phyloP scores from a whole-genome alignment of 2,329 filamentous ascomycete genomes.

The Plectosphaerella plurivora region DNA sequence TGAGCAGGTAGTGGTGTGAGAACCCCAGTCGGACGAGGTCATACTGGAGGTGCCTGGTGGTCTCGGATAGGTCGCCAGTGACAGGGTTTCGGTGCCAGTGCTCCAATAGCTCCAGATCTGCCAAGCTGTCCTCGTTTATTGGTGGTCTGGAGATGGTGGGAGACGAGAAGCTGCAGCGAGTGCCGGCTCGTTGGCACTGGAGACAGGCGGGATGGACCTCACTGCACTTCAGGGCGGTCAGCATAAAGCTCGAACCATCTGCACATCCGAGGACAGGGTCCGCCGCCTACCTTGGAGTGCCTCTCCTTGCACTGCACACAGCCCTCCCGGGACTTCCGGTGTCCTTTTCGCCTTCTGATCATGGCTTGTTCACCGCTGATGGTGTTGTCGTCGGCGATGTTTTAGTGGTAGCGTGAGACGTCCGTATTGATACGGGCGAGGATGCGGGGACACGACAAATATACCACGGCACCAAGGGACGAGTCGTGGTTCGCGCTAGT shows the following conservation, averaged over 20 bases:
- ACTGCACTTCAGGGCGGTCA: neutral
- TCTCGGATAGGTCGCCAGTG: neutral
- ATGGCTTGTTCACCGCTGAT: neutral
- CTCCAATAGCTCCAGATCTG: slow-evolving; percentile 2
- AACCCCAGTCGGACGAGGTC: neutral
- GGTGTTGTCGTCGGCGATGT: neutral
- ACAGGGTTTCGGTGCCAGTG: neutral
- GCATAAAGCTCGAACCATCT: neutral
- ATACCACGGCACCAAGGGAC: neutral
- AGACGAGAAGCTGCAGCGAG: neutral
- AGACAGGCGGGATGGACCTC: slow-evolving; percentile 2
- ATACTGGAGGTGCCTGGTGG: neutral
- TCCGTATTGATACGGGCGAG: neutral
- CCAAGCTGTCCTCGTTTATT: slow-evolving; percentile 2
- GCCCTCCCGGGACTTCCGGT: slow-evolving; percentile 1
- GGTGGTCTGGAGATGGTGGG: neutral
- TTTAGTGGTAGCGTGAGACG: neutral
- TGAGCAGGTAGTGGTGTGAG: neutral
- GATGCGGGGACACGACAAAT: neutral
- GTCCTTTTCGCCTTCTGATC: neutral
- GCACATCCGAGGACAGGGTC: neutral
- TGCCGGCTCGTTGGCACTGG: neutral
- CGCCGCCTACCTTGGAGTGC: neutral
- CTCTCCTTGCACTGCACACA: slow-evolving; percentile 3
- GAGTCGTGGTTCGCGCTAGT: neutral